Base-by-base conservation (phyloP, 2,329 filamentous ascomycete species). In the Neurospora sp. region DNA sequence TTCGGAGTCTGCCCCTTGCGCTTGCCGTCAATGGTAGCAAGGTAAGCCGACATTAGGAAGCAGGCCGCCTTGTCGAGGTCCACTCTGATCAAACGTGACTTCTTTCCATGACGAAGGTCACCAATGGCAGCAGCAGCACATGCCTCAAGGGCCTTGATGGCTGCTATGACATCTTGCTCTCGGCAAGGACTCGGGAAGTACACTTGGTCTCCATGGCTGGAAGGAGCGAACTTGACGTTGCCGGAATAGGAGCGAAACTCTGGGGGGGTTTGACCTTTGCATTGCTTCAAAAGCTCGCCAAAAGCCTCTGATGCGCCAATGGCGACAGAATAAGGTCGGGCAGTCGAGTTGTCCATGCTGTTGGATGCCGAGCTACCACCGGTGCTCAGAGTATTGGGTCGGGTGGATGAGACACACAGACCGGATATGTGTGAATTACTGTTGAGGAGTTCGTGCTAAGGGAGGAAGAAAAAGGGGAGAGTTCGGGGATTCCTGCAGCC, bases 131-230 rank as follows among this genome's bases (percentile, higher is more conserved):
- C 85, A 3, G 86, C 87, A n/a, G 87, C 81, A 46, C 84, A 82
- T 5, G 84, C 88, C 74, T 90, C 88, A 6, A 89, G 79, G 6
- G 84, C 87, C 75, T 89, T 89, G 72, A 90, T 79, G 3, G 87
- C 80, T 38, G 78, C 77, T 4, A 76, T 76, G 6, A 78, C 77
- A 71, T 82, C 81, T 69, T 82, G 80, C 72, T 83, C 80, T 70
- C 77, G 80, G 39, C 82, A 72, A n/a, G 81, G 81, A 38, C 78
- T 80, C 5, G 81, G 81, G 28, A 83, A 78, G 70, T 80, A 79
- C 38, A 78, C 73, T 36, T 72, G 72, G 68, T 81, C 77, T 10
- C 77, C 77, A 15, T 76, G 73, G 43, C 71, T 71, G 40, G 78
- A 76, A 66, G 73, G 74, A 19, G 73, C 75, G 71, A 82, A 81